Conservation (phyloP, 1,284 basidiomycete species). For the Sanghuangporus baumii region DNA sequence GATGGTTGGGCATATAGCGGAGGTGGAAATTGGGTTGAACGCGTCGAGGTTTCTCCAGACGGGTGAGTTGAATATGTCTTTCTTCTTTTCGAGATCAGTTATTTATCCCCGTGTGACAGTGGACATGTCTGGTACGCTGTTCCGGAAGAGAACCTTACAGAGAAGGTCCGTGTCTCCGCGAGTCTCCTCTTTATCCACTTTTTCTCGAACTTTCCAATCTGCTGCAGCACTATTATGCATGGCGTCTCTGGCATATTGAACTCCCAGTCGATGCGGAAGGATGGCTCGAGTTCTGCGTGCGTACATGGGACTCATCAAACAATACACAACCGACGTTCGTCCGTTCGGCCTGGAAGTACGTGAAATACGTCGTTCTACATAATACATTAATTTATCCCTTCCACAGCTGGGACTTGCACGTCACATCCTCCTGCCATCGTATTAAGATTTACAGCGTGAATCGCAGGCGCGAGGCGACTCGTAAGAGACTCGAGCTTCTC, state of each 20-base stretch:
- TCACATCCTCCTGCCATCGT: conserved; percentile 49
- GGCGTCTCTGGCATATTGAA: conserved; percentile 48
- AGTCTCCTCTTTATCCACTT: background rate
- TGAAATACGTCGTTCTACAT: background rate
- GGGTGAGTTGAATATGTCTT: conserved; percentile 31
- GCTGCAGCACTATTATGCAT: conserved; percentile 46
- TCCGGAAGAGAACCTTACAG: conserved; percentile 41
- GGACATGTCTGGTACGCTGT: conserved; percentile 48
- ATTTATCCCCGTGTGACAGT: conserved; percentile 21
- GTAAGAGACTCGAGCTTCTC: conserved; percentile 35
- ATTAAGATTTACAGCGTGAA: conserved; percentile 54
- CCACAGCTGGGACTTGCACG: conserved; percentile 48
- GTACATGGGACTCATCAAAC: conserved; percentile 53
- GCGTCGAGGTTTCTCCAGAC: conserved; percentile 49
- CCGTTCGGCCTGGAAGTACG: conserved; percentile 51
- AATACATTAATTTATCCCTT: conserved; percentile 2
- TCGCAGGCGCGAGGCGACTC: conserved; percentile 36
- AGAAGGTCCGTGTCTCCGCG: conserved; percentile 32
- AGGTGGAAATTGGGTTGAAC: conserved; percentile 50
- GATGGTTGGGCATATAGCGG: conserved; percentile 52
- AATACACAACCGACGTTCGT: conserved; percentile 55
- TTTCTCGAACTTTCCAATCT: background rate
- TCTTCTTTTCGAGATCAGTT: background rate
- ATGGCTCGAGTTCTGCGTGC: conserved; percentile 54
- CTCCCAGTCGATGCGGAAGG: conserved; percentile 51